phyloP scores from a whole-genome alignment of 257 asterid species.

The Scutellaria minor region DNA sequence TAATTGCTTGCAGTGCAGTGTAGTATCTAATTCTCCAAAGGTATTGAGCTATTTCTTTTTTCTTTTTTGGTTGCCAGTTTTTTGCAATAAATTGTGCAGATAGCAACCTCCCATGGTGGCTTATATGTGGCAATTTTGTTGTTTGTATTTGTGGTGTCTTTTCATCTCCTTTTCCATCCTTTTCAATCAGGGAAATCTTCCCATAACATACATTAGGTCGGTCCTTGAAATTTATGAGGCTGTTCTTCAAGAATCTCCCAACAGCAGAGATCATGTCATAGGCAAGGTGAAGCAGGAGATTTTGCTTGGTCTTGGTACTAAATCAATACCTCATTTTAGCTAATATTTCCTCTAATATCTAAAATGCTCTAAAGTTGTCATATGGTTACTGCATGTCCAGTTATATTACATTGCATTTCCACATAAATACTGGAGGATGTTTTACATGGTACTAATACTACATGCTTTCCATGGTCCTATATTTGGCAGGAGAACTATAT shows the following conservation, averaged over 20 bases:
- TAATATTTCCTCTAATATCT: conserved; percentile 3
- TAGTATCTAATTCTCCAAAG: conserved; percentile 91
- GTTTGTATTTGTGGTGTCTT: conserved; percentile 32
- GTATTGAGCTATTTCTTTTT: conserved; percentile 43
- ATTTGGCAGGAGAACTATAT: conserved; percentile 86
- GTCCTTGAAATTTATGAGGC: conserved; percentile 84
- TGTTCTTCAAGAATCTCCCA: conserved; percentile 70
- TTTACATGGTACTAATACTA: conserved; percentile 25
- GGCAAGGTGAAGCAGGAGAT: conserved; percentile 98
- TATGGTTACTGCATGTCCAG: conserved; percentile 11
- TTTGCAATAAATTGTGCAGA: conserved; percentile 8
- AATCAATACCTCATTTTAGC: conserved; percentile 29
- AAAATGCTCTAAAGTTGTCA: neutral
- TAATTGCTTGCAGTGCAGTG: conserved; percentile 89
- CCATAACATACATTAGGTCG: conserved; percentile 67
- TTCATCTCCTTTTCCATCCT: conserved; percentile 31
- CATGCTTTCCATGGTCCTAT: conserved; percentile 29
- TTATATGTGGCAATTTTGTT: conserved; percentile 26
- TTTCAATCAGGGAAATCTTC: conserved; percentile 79
- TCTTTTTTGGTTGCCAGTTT: conserved; percentile 25
- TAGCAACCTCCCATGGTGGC: conserved; percentile 11
- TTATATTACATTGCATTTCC: conserved; percentile 22
- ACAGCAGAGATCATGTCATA: conserved; percentile 54
- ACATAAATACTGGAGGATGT: conserved; percentile 1
- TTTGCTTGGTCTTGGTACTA: conserved; percentile 86